phyloP scores from a whole-genome alignment of 345 rosid species.

The Draba incana region DNA sequence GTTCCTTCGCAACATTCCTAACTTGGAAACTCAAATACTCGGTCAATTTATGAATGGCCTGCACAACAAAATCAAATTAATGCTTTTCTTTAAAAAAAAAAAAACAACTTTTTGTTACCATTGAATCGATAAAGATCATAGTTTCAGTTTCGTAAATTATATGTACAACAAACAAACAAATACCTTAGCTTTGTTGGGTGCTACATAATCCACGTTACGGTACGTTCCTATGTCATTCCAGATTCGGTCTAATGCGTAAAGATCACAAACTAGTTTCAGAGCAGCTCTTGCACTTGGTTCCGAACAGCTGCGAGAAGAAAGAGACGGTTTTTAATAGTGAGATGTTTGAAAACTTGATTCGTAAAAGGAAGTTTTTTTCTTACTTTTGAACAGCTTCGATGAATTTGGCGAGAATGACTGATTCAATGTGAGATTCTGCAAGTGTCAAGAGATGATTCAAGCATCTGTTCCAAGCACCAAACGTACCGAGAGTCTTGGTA shows the following conservation, averaged over 20 bases:
- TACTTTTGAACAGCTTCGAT: slow-evolving; percentile 90
- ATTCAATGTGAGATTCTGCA: slow-evolving; percentile 95
- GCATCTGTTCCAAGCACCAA: slow-evolving; percentile 99
- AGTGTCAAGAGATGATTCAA: slow-evolving; percentile 97
- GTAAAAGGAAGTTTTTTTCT: slow-evolving; percentile 22
- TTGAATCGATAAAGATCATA: background rate
- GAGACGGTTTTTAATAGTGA: background rate
- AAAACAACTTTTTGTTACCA: background rate
- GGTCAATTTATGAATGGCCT: slow-evolving; percentile 92
- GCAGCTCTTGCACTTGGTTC: slow-evolving; percentile 71
- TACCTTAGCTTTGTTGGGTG: slow-evolving; percentile 99
- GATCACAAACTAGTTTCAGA: slow-evolving; percentile 90
- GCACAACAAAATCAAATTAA: slow-evolving; percentile 22
- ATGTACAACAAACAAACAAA: slow-evolving; percentile 25
- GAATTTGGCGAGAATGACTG: slow-evolving; percentile 87
- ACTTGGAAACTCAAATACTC: slow-evolving; percentile 91
- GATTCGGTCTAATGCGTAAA: slow-evolving; percentile 90
- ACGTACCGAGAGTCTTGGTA: slow-evolving; percentile 73
- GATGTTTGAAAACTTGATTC: background rate
- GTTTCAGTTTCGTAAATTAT: background rate
- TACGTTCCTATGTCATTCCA: slow-evolving; percentile 98
- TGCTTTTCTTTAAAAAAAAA: background rate
- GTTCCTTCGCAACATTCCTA: slow-evolving; percentile 76
- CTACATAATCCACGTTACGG: slow-evolving; percentile 89
- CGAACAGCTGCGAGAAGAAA: slow-evolving; percentile 58